Evolutionary conservation across 2,329 filamentous ascomycete species (phyloP), one percentile per base, ranked within the genome.

Genomic region (Aspergillus tamarii): DNA sequence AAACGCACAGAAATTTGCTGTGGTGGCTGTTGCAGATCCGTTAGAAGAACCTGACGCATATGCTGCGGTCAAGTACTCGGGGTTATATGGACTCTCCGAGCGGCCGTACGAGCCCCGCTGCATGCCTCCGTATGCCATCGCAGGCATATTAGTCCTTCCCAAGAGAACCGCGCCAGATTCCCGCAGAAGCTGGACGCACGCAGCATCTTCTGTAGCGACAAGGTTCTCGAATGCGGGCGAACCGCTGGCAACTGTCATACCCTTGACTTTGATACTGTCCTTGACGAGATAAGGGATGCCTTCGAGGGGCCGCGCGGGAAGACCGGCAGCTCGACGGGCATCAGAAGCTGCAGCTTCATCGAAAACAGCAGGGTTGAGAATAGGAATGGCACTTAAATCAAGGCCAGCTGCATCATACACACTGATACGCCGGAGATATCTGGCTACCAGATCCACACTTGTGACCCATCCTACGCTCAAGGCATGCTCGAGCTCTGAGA

Each of bases 11-110:
- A 88, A 81, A 30, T 78, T 83, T 0, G 84, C 76, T 2, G 84
- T 77, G 0, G 83, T 83, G 0, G 85, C 81, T 0, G 82, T 82
- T 0, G 80, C 86, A 1, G 83, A 83, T 1, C 86, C 86, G 64
- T 87, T 87, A 0, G 85, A 88, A 0, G 85, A 88, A 0, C 86
- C 86, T 0, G 85, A 87, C 0, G 82, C 84, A 69, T 83, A 87
- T 0, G 84, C 85, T 3, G 84, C 84, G 0, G 85, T 80, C 2
- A 86, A 74, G 57, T 84, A 88, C 0, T 82, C 77, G 0, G 70
- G 60, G 57, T 87, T 87, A 67, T 88, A 88, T 0, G 86, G 85
- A 28, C 80, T 84, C 68, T 87, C 85, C 0, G 86, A 84, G 2
- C 85, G 78, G 0, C 86, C 85, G 64, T 86, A 87, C 0, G 85